Evolutionary conservation across 805 yeast species (phyloP), one percentile per base, ranked within the genome.

Genomic region (Kazachstania taianensis): DNA sequence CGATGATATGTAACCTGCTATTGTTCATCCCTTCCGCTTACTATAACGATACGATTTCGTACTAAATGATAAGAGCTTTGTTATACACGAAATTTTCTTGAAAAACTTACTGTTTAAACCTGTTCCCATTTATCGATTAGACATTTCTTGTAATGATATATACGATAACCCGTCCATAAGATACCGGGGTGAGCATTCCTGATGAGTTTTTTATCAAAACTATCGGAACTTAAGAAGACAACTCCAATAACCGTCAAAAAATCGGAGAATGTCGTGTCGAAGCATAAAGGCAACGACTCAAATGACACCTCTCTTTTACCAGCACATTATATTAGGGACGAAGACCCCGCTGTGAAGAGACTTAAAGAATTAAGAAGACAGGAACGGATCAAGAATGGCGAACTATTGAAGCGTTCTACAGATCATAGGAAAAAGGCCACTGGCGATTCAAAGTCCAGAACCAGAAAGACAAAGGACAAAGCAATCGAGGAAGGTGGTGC

Each of bases 281-380:
- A n/a, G n/a, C n/a, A n/a, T n/a, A n/a, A n/a, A n/a, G n/a, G n/a
- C n/a, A n/a, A n/a, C n/a, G n/a, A n/a, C n/a, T n/a, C n/a, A n/a
- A n/a, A n/a, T n/a, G 44, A 44, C 5, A 28, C 34, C 15, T 36
- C 51, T 7, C 30, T 53, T 13, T 35, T 59, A 20, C 63, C 62
- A 1, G 37, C 40, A 27, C 45, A 45, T 28, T 59, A 59, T 29
- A 42, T 50, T 2, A 45, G 65, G 35, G 53, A 59, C 16, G 63
- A 69, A 5, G 89, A 81, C 50, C 85, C 87, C 0, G 84, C 84
- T 4, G 83, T 81, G 7, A 74, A 73, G 25, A 57, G 80, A 39
- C 59, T 81, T 26, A 81, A 81, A 44, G 86, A 78, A 39, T 73
- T 77, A 2, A 62, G 89, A 50, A 62, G 73, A 41, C 57, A 64